phyloP scores from a whole-genome alignment of 1,139 yeast genomes.

The Nakaseomyces glabratus region DNA sequence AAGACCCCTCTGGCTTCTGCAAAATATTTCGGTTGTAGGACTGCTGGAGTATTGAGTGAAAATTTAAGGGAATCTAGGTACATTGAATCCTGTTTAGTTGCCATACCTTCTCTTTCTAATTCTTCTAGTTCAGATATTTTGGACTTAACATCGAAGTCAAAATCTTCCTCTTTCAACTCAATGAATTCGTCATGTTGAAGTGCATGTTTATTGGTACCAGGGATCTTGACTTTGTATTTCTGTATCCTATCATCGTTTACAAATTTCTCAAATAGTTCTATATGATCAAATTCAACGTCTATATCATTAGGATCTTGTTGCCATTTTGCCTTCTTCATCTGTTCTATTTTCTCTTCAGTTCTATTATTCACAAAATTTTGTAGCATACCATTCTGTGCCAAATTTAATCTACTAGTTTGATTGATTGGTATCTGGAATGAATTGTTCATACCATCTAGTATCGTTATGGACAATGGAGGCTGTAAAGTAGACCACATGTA shows the following conservation, averaged over 20 bases:
- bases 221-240: slow-evolving; percentile 5
- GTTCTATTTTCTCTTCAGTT: background rate
- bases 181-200: slow-evolving; percentile 8
- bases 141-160: slow-evolving; percentile 22
- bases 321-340: slow-evolving; percentile 4
- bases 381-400: slow-evolving; percentile 14
- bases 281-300: slow-evolving; percentile 12
- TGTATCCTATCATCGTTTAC: slow-evolving; percentile 15
- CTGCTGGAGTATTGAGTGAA: slow-evolving; percentile 24
- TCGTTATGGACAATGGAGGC: slow-evolving; percentile 18
- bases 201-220: background rate
- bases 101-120: slow-evolving; percentile 9
- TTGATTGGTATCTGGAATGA: slow-evolving; percentile 13
- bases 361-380: slow-evolving; percentile 8
- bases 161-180: slow-evolving; percentile 19
- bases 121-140: slow-evolving; percentile 22
- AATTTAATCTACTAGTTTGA: slow-evolving; percentile 9
- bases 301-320: background rate
- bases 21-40: slow-evolving; percentile 39
- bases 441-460: slow-evolving; percentile 12
- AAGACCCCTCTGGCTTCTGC: slow-evolving; percentile 35
- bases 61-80: slow-evolving; percentile 23
- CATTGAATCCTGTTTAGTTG: slow-evolving; percentile 16
- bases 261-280: slow-evolving; percentile 8
- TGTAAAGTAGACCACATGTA: slow-evolving; percentile 11